Evolutionary conservation across 176 grass and related monocot species (phyloP), one percentile per base, ranked within the genome.

Genomic region (Avena sativa): DNA sequence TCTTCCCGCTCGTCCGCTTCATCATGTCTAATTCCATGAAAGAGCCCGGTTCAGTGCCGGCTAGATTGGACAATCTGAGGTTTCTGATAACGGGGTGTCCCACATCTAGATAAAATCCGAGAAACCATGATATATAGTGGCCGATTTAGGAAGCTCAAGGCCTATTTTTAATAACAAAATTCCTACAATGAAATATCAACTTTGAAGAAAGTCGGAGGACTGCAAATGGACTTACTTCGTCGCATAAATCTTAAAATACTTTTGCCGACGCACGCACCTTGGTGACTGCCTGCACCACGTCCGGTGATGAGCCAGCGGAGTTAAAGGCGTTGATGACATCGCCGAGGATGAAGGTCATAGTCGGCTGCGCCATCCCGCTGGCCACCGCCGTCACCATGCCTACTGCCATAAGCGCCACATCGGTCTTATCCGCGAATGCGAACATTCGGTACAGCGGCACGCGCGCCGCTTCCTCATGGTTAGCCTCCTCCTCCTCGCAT

Each of bases 261-360:
- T 28, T 28, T 23, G 59, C 59, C 21, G 0, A n/a, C 36, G 12
- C 82, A 63, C 9, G 62, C 50, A 88, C 91, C 93, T 95, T 79
- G 71, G 46, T 69, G 56, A 95, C 91, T 26, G 67, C 72, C 58
- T 26, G 64, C 20, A 90, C 53, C 26, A 93, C 63, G 59, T 59
- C 6, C 1, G 26, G 49, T 28, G 81, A 66, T 4, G 60, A 63
- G 68, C 9, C 17, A 40, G 71, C 67, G 63, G 65, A 79, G 77
- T 92, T 90, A 71, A 97, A 97, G n/a, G 90, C 92, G 79, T 91
- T 38, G 76, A 94, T 85, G 79, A 94, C 79, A 56, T 92, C 67
- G 52, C 92, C 94, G 70, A 97, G 86, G 81, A 97, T 92, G 71
- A 94, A 87, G 52, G 92, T 91, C 95, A 97, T 97, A 49, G 91